These are phyloP conservation scores for Salix purpurea DNA, from an alignment of 345 rosid species.

Conservation along the genomic window DNA sequence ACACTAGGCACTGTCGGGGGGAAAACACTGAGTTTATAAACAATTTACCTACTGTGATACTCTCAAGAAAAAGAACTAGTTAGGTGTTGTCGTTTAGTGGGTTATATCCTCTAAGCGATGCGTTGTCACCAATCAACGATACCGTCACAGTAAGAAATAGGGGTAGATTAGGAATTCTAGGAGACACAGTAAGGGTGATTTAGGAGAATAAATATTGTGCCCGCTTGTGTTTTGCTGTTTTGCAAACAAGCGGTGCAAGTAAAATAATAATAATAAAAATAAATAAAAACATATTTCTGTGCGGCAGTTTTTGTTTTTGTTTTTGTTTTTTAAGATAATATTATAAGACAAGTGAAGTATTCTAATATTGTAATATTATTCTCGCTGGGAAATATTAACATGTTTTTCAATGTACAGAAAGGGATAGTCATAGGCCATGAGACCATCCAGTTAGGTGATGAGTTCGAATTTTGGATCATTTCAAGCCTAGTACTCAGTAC, in stretches of 20 bases:
- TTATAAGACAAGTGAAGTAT: too few relatives aligned
- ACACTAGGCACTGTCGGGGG: too few relatives aligned
- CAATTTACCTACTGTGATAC: too few relatives aligned
- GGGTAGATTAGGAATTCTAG: neutral
- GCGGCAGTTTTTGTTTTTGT: neutral
- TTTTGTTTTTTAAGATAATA: neutral
- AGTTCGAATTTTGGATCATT: neutral
- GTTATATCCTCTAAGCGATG: neutral
- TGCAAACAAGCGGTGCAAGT: neutral
- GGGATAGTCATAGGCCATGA: neutral
- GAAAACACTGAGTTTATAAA: too few relatives aligned
- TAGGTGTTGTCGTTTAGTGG: neutral
- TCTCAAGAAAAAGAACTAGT: neutral
- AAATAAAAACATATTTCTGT: neutral
- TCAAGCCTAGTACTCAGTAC: neutral
- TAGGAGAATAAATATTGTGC: neutral
- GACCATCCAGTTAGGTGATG: neutral
- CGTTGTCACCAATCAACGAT: neutral
- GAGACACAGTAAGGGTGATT: neutral
- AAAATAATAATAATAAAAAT: neutral
- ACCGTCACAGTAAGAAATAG: neutral
- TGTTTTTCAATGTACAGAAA: neutral
- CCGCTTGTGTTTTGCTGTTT: neutral
- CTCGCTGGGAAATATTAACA: neutral
- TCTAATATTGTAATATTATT: neutral